Conservation (phyloP, 345 rosid genomes). For the Conringia planisiliqua region DNA sequence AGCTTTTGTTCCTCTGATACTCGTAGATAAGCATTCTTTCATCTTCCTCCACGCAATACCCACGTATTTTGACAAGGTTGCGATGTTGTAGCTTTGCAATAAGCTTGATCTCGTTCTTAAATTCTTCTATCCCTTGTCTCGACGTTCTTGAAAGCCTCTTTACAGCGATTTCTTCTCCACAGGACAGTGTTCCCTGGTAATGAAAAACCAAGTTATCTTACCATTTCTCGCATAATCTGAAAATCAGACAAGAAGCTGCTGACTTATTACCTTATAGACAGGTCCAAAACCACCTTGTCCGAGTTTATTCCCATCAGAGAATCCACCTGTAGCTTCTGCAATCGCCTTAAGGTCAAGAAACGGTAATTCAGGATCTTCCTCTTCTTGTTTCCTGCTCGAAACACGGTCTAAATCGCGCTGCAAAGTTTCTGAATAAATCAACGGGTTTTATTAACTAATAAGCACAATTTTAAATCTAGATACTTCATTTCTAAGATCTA, state of each 20-base stretch:
- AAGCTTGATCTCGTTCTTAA: constrained; percentile 50
- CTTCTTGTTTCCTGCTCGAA: constrained; percentile 24
- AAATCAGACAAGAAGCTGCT: not conserved
- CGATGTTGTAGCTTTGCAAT: constrained; percentile 52
- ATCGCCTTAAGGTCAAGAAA: constrained; percentile 39
- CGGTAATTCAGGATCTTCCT: constrained; percentile 24
- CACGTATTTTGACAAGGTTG: constrained; percentile 50
- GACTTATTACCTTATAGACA: constrained; percentile 52
- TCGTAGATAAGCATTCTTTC: constrained; percentile 57
- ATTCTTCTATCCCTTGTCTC: constrained; percentile 50
- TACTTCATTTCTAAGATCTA: not conserved
- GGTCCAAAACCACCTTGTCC: constrained; percentile 79
- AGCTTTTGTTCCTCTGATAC: constrained; percentile 43
- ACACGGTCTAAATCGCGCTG: constrained; percentile 12
- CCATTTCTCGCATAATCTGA: not conserved
- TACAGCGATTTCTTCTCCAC: constrained; percentile 48
- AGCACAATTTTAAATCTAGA: not conserved
- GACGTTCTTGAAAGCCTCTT: constrained; percentile 50
- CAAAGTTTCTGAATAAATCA: not conserved
- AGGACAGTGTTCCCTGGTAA: constrained; percentile 32
- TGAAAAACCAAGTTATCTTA: not conserved
- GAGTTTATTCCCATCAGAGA: constrained; percentile 47
- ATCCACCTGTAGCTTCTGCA: constrained; percentile 44
- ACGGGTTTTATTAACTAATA: not conserved
- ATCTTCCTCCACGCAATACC: constrained; percentile 45